These are phyloP conservation scores for Populus nigra DNA, from an alignment of 345 rosid genomes.

Conservation along the genomic window DNA sequence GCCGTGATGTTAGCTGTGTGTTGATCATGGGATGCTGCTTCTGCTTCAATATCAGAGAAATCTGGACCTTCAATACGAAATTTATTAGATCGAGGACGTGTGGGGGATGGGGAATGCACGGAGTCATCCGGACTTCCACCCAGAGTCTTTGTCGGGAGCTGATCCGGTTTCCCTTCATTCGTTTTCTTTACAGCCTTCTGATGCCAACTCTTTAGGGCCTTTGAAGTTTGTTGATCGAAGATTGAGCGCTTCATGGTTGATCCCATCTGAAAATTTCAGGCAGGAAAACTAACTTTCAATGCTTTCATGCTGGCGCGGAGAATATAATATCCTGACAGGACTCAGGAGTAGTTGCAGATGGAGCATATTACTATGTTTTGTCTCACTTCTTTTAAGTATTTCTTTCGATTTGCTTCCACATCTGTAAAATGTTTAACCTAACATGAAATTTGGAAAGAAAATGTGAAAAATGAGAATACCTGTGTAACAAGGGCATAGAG, in stretches of 20 bases:
- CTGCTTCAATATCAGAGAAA: slow-evolving; percentile 19
- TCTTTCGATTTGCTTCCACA: background rate
- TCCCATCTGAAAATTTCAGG: slow-evolving; percentile 68
- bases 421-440: no score
- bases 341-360: background rate
- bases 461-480: slow-evolving; percentile 32
- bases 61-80: background rate
- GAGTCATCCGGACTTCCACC: slow-evolving; percentile 32
- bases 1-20: slow-evolving; percentile 50
- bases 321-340: no score
- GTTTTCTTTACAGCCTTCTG: slow-evolving; percentile 57
- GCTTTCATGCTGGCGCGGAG: background rate
- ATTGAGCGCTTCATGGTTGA: slow-evolving; percentile 91
- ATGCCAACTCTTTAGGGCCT: slow-evolving; percentile 83
- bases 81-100: slow-evolving; percentile 1
- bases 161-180: slow-evolving; percentile 32
- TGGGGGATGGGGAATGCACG: slow-evolving; percentile 14
- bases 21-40: background rate
- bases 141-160: slow-evolving; percentile 16
- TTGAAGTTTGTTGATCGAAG: slow-evolving; percentile 85
- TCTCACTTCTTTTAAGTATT: no score
- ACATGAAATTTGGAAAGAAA: background rate
- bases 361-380: no score
- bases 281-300: background rate
- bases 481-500: slow-evolving; percentile 98